Evolutionary conservation across 176 grass and related monocot species (phyloP).

Genomic region (Rhynchospora breviuscula): DNA sequence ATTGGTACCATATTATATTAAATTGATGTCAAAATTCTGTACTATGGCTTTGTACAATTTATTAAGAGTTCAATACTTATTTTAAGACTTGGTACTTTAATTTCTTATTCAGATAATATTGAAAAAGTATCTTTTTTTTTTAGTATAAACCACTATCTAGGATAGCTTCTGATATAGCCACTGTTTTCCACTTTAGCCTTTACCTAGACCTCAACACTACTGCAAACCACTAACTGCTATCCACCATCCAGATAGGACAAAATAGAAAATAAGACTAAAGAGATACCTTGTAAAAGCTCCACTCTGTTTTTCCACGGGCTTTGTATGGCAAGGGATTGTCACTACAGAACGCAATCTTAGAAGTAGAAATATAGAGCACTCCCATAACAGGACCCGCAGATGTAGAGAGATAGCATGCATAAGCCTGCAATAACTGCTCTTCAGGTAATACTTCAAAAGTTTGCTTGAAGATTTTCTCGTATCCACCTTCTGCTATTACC

Average conservation of each 20-base stretch:
- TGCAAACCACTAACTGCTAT: constrained; percentile 1
- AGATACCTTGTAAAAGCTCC: constrained; percentile 86
- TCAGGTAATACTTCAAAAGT: constrained; percentile 69
- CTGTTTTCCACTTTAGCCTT: not conserved
- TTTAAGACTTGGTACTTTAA: not conserved
- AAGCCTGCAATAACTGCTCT: constrained; percentile 65
- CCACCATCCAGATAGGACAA: not conserved
- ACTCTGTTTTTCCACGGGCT: constrained; percentile 76
- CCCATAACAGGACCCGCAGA: constrained; percentile 95
- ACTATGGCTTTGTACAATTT: not conserved
- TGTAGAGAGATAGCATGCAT: constrained; percentile 83
- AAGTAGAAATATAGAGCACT: constrained; percentile 84
- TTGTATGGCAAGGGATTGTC: constrained; percentile 91
- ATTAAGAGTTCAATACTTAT: not conserved
- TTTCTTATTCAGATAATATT: not conserved
- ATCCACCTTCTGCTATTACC: constrained; percentile 88
- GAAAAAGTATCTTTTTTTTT: not conserved
- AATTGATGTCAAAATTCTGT: not conserved
- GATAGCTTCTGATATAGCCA: not conserved
- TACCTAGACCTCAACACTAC: not conserved
- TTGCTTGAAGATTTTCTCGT: constrained; percentile 87
- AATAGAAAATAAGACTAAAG: constrained; percentile 1
- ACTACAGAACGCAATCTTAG: constrained; percentile 81
- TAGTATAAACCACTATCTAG: not conserved
- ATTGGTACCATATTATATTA: not conserved